phyloP scores from a whole-genome alignment of 1,284 basidiomycete species.

The Pisolithus thermaeus region DNA sequence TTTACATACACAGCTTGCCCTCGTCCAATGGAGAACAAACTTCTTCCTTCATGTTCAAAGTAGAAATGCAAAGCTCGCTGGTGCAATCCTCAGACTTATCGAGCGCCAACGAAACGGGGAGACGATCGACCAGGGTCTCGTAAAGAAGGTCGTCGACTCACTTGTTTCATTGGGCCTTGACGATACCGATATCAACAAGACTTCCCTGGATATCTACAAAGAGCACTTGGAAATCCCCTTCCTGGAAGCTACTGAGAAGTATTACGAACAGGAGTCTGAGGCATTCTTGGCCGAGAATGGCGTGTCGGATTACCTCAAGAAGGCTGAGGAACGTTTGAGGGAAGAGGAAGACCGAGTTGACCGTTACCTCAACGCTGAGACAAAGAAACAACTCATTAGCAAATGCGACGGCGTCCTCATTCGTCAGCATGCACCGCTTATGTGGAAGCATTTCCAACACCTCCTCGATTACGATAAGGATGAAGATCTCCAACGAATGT shows the following conservation, averaged over 20 bases:
- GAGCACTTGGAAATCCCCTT: conserved; percentile 90
- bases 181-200: conserved; percentile 85
- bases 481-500: conserved; percentile 94
- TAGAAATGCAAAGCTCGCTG: conserved; percentile 76
- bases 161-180: conserved; percentile 96
- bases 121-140: conserved; percentile 85
- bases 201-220: conserved; percentile 92
- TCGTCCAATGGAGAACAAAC: conserved; percentile 92
- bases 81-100: conserved; percentile 85
- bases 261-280: conserved; percentile 90
- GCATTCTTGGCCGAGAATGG: conserved; percentile 87
- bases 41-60: conserved; percentile 88
- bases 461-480: conserved; percentile 92
- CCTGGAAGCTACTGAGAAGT: conserved; percentile 83
- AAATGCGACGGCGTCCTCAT: conserved; percentile 94
- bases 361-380: conserved; percentile 87
- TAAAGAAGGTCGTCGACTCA: conserved; percentile 96
- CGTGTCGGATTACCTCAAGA: conserved; percentile 95
- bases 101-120: conserved; percentile 94
- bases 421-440: conserved; percentile 77
- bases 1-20: conserved; percentile 61
- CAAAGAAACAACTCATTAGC: conserved; percentile 80
- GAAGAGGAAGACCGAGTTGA: conserved; percentile 97
- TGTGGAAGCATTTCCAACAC: conserved; percentile 95
- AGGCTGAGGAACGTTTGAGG: conserved; percentile 86